These are phyloP conservation scores for Rhizopus arrhizus DNA, from an alignment of 371 early-diverging fungal species.

Conservation along the genomic window DNA sequence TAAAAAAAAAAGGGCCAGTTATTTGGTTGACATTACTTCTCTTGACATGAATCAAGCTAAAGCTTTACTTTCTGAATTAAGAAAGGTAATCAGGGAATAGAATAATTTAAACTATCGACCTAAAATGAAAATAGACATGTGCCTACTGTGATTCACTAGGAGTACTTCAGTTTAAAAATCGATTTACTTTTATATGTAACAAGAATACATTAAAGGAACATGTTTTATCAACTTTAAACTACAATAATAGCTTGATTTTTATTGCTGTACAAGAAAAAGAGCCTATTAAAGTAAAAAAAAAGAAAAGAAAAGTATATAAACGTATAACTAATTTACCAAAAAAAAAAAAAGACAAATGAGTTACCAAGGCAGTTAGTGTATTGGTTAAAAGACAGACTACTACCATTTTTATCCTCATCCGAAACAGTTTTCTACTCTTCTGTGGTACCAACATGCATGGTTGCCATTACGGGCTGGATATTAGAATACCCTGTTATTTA, in stretches of 20 bases:
- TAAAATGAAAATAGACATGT: constrained; percentile 10
- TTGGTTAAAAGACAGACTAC: constrained; percentile 27
- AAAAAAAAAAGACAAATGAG: constrained; percentile 1
- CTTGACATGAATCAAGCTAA: constrained; percentile 18
- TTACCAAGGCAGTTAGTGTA: constrained; percentile 24
- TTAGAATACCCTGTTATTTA: constrained; percentile 54
- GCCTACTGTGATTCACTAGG: constrained; percentile 23
- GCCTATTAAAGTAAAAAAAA: constrained; percentile 20
- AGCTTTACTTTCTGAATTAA: constrained; percentile 9
- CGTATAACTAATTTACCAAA: background rate
- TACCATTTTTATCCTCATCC: constrained; percentile 18
- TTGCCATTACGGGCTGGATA: constrained; percentile 50
- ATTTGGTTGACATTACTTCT: constrained; percentile 24
- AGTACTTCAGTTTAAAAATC: constrained; percentile 44
- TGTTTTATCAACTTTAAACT: constrained; percentile 14
- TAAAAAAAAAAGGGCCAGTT: constrained; percentile 16
- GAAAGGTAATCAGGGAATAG: constrained; percentile 14
- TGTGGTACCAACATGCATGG: constrained; percentile 43
- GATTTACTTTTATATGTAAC: constrained; percentile 49
- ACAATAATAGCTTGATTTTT: constrained; percentile 13
- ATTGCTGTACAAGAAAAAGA: constrained; percentile 25
- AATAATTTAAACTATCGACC: background rate
- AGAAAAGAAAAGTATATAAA: background rate
- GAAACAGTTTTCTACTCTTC: constrained; percentile 12
- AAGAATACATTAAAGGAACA: constrained; percentile 27